phyloP scores from a whole-genome alignment of 2,329 filamentous ascomycete genomes.

The Corynespora cassiicola region DNA sequence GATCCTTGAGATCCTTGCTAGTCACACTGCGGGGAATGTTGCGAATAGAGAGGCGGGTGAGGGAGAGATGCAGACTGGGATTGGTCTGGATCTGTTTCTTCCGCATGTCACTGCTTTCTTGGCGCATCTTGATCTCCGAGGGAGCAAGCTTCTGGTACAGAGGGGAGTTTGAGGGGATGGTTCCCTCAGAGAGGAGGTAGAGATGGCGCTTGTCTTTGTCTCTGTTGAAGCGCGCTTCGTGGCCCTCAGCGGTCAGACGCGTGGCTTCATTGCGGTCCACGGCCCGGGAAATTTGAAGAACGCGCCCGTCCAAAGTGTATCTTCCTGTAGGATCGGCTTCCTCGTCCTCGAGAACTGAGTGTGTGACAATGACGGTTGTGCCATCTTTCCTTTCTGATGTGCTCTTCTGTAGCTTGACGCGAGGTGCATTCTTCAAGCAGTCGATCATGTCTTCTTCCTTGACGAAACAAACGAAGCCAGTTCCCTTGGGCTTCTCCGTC shows the following conservation, averaged over 20 bases:
- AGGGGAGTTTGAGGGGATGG: conserved; percentile 76
- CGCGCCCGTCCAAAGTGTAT: conserved; percentile 89
- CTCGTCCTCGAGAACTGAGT: conserved; percentile 88
- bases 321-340: conserved; percentile 78
- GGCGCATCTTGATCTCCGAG: conserved; percentile 84
- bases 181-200: conserved; percentile 87
- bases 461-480: conserved; percentile 94
- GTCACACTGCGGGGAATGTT: conserved; percentile 86
- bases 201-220: conserved; percentile 90
- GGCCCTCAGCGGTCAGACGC: conserved; percentile 74
- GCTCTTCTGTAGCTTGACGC: conserved; percentile 45
- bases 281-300: conserved; percentile 83
- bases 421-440: conserved; percentile 78
- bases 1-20: conserved; percentile 87
- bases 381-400: conserved; percentile 42
- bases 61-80: conserved; percentile 83
- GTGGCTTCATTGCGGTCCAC: conserved; percentile 83
- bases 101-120: conserved; percentile 84
- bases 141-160: conserved; percentile 78
- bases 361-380: conserved; percentile 48
- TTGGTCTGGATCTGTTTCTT: conserved; percentile 91
- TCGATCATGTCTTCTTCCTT: conserved; percentile 74
- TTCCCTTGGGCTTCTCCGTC: conserved; percentile 87
- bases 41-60: conserved; percentile 88
- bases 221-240: conserved; percentile 65